Evolutionary conservation across 805 yeast genomes (phyloP), one percentile per base, ranked within the genome.

Genomic region (Yarrowia keelungensis): DNA sequence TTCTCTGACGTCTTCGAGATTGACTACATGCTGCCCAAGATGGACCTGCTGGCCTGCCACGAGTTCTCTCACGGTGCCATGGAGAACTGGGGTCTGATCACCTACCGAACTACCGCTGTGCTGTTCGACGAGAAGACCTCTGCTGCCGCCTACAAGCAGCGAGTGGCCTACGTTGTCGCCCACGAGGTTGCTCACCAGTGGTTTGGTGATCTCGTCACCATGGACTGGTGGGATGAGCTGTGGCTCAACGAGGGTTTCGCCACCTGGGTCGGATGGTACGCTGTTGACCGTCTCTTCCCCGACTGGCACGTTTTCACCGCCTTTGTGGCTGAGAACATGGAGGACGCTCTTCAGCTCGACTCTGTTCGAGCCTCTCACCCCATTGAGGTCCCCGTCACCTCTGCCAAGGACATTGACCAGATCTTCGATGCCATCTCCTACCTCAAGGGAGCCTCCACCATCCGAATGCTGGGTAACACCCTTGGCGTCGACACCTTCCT

Each of bases 171-270:
- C 76, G 95, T 90, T 61, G 92, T 90, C 54, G 91, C 89, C 81
- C 97, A 90, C 80, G 97, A 90, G 80, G 84, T 90, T 80, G 95
- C 96, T 62, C 97, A 90, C 79, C 97, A 90, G 81, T 90, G 97
- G 97, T 90, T 90, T 75, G 97, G 97, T 76, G 89, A 90, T 79
- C 83, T 90, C 79, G 96, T 90, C 70, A 90, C 97, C 68, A 90
- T 90, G 96, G 93, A 90, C 75, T 90, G 91, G 89, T 90, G 97
- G 97, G 91, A 89, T 78, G 94, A 91, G 72, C 84, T 90, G 75
- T 90, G 95, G 94, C 84, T 90, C 74, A 90, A 90, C 76, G 97
- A 90, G 81, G 94, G 95, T 56, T 91, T 90, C 74, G 97, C 97
- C 61, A 90, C 96, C 67, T 90, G 94, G 91, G 89, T 89, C 89